Base-by-base conservation (phyloP, 2,329 filamentous ascomycete species). In the Arachnomyces sp. region DNA sequence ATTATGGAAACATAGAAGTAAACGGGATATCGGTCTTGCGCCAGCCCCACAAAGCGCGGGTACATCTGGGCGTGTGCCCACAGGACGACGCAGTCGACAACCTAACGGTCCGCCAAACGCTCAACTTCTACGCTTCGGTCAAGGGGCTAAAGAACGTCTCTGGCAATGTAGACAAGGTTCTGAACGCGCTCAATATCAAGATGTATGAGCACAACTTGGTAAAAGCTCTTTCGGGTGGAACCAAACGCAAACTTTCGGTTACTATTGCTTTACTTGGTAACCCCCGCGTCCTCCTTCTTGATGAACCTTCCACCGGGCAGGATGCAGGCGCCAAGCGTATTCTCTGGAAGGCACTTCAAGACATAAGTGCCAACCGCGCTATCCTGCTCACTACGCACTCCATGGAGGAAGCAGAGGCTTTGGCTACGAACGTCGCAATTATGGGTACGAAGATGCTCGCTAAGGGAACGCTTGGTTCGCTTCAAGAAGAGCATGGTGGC, bases 241-340 rank as follows among this genome's bases (percentile, higher is more conserved):
- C 55, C 8, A 52, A 52, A 35, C 41, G 58, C 7, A 62, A 61
- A 35, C 21, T 25, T 9, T 25, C 21, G 9, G 21, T 25, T 5
- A 9, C 21, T 25, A 25, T 25, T 9, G 72, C 73, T 2, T 53
- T 75, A 0, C 60, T 71, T 0, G 57, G 72, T 0, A 55, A 63
- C n/a, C 72, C 72, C 0, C 57, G 67, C 33, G 55, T 75, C 3
- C 50, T 75, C 16, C 62, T 76, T 2, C 56, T 76, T 3, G 73
- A 76, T 44, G 73, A 75, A 53, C 67, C 70, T 14, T 76, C 73
- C 0, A 70, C 65, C 11, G 71, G 71, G 1, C 52, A 76, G 3
- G 73, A 76, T 37, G 59, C 59, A 6, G 57, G 53, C 16, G 55
- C 55, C 0, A 63, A 63, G 40, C 53, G 59, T 2, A 52, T 57